Conservation (phyloP, 768 basidiomycete species). For the Kwoniella sp. region DNA sequence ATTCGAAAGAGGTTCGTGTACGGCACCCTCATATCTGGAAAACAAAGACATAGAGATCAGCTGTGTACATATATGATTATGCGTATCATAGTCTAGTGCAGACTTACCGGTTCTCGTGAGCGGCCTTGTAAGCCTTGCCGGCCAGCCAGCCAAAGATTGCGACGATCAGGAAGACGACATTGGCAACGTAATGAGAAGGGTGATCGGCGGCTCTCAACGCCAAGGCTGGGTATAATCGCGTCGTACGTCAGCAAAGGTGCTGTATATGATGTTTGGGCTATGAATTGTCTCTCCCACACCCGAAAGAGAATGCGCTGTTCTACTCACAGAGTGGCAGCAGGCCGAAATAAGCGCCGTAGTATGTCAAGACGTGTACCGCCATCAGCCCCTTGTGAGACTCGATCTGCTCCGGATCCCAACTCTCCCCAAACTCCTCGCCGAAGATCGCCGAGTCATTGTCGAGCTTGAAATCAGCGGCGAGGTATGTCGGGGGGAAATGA, state of each 20-base stretch:
- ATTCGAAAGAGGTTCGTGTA: constrained; percentile 70
- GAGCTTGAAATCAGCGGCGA: constrained; percentile 43
- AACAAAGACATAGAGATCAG: too few relatives aligned
- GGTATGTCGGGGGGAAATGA: constrained; percentile 39
- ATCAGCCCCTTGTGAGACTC: constrained; percentile 62
- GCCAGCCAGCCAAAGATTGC: constrained; percentile 68
- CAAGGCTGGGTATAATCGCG: constrained; percentile 63
- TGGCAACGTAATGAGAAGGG: constrained; percentile 64
- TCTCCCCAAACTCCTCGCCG: constrained; percentile 41
- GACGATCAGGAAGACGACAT: constrained; percentile 68
- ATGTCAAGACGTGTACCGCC: constrained; percentile 70
- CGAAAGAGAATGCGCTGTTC: constrained; percentile 16
- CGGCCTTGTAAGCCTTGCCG: constrained; percentile 71
- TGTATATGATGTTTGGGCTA: not conserved
- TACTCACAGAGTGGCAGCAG: constrained; percentile 75
- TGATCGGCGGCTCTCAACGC: constrained; percentile 77
- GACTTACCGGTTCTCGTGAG: constrained; percentile 80
- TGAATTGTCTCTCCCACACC: not conserved
- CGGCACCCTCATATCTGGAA: constrained; percentile 59
- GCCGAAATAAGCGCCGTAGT: constrained; percentile 79
- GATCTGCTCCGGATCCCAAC: constrained; percentile 31
- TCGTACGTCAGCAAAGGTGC: not conserved
- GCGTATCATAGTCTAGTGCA: not conserved
- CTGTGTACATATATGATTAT: too few relatives aligned
- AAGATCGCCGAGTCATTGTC: constrained; percentile 43